Base-by-base conservation (phyloP, 2,329 filamentous ascomycete species). In the Botrytis sinoallii region DNA sequence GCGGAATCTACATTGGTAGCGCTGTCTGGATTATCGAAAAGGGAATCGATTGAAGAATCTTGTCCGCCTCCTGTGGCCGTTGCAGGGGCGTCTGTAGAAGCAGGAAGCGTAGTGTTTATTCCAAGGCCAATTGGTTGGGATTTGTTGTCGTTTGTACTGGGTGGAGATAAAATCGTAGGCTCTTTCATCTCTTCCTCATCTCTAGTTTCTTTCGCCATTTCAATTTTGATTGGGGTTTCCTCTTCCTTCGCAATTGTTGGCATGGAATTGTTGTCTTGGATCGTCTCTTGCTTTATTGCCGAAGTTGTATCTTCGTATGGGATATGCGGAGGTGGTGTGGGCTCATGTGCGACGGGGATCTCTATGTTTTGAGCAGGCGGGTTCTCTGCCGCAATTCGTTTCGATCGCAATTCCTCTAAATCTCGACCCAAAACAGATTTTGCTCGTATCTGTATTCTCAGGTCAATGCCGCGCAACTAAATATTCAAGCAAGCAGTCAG, bases 391-490 rank as follows among this genome's bases (percentile, higher is more conserved):
- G 77, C 80, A 55, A 77, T 71, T 74, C 78, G 76, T 74, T 80
- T 80, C 52, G 77, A 74, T 73, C 77, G 75, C 42, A 80, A 63
- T 70, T 77, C 77, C 71, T 87, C 85, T 12, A 90, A 82, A 75
- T 90, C 89, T 75, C 88, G 84, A 25, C 84, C 81, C 25, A 90
- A 75, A 22, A 88, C 85, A 3, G 88, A 85, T 79, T 90, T 91
- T 64, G 88, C 87, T 66, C 82, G 81, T 35, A 84, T 81, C 86
- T 88, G 75, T 25, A 59, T 38, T 20, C n/a, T 65, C 16, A 35
- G 9, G 76, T 77, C 59, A 73, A 74, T 42, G 59, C 42, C 40
- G 14, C 20, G 22, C 29, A 14, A 52, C 8, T 57, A 32, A 46
- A 32, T 14, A 38, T 5, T 35, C 70, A 22, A 35, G 59, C 70